These are phyloP conservation scores for Thermoascus crustaceus DNA, from an alignment of 2,329 filamentous ascomycete genomes.

Conservation along the genomic window DNA sequence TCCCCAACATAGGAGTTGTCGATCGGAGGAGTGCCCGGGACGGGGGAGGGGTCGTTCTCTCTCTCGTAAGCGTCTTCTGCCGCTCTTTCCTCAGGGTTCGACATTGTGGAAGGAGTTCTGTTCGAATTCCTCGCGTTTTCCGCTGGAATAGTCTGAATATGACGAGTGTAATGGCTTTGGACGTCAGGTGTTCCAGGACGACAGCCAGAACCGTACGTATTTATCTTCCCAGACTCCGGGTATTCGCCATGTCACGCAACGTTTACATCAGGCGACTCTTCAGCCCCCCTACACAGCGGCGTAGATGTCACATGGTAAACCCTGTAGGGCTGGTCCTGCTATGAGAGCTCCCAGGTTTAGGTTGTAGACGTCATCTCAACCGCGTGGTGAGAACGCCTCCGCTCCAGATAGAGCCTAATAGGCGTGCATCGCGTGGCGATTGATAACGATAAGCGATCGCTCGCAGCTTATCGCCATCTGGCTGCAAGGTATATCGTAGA, in stretches of 20 bases:
- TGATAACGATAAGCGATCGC: no score
- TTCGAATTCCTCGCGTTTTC: not conserved
- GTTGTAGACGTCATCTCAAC: no score
- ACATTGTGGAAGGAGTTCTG: conserved; percentile 12
- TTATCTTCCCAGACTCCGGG: conserved; percentile 2
- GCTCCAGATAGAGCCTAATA: no score
- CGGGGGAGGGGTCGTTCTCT: conserved; percentile 20
- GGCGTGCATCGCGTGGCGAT: no score
- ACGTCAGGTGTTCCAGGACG: no score
- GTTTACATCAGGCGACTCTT: conserved; percentile 10
- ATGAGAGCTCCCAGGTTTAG: no score
- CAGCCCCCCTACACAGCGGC: no score
- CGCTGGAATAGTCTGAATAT: not conserved
- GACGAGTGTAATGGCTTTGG: no score
- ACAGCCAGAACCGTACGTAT: not conserved
- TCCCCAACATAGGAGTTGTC: conserved; percentile 20
- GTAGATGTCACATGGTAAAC: not conserved
- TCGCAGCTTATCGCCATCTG: no score
- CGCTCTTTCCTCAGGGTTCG: conserved; percentile 16
- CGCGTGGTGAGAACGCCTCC: no score
- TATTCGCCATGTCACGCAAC: conserved; percentile 7
- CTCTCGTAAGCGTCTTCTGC: conserved; percentile 22
- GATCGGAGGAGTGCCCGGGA: conserved; percentile 10
- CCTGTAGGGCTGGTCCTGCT: no score
- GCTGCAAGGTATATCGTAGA: no score